Conservation (phyloP, 495 filamentous ascomycete species). For the Articulospora tetracladia region DNA sequence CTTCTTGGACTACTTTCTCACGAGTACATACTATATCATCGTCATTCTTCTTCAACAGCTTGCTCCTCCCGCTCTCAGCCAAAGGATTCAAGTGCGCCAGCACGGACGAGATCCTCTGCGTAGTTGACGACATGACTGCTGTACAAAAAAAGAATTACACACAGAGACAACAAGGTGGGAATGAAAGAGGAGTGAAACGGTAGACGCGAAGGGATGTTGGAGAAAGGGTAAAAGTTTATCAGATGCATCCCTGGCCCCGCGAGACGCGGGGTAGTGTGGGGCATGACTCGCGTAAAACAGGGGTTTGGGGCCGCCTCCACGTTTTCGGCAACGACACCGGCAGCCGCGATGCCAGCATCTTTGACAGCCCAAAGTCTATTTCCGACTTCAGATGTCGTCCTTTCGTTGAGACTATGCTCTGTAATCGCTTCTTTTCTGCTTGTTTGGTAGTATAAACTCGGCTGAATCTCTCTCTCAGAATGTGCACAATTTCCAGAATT, state of each 20-base stretch:
- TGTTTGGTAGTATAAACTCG: too few species aligned
- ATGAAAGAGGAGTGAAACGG: not conserved
- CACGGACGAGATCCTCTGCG: slow-evolving; percentile 15
- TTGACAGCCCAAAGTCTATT: too few species aligned
- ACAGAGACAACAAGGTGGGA: not conserved
- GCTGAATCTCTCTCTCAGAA: too few species aligned
- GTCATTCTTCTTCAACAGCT: slow-evolving; percentile 24
- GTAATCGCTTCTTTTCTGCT: too few species aligned
- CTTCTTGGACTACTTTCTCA: not conserved
- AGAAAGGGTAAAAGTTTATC: not conserved
- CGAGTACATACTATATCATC: slow-evolving; percentile 50
- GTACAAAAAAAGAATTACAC: not conserved
- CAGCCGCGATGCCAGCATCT: not conserved
- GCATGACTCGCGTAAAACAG: not conserved
- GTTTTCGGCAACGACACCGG: not conserved
- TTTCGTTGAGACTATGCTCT: too few species aligned
- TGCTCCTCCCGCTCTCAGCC: slow-evolving; percentile 17
- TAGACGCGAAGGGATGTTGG: not conserved
- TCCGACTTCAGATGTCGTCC: too few species aligned
- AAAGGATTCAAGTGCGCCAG: slow-evolving; percentile 16
- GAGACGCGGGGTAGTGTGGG: not conserved
- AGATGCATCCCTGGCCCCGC: not conserved
- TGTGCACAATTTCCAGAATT: too few species aligned
- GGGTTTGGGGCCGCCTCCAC: not conserved
- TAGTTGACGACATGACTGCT: slow-evolving; percentile 10